Evolutionary conservation across 768 basidiomycete species (phyloP).

Genomic region (Phaeolepiota aurea): DNA sequence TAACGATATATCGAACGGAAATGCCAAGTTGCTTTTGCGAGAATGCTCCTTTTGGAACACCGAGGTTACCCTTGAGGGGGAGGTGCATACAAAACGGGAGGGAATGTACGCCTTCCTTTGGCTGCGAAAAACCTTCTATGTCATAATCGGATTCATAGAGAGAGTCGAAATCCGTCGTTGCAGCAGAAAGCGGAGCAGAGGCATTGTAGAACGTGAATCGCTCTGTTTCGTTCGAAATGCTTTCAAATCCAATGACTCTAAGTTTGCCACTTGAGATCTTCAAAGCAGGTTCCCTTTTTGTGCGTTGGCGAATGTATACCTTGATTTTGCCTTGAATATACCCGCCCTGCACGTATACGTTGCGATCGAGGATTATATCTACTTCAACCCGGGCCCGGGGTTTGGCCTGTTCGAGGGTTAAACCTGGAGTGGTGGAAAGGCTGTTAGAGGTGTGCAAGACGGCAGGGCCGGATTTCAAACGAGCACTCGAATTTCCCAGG

Average conservation of each 20-base stretch:
- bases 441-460: slow-evolving; percentile 24
- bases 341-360: slow-evolving; percentile 75
- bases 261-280: slow-evolving; percentile 70
- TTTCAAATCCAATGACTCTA: slow-evolving; percentile 81
- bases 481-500: slow-evolving; percentile 52
- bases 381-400: slow-evolving; percentile 70
- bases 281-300: slow-evolving; percentile 48
- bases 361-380: slow-evolving; percentile 70
- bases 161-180: slow-evolving; percentile 34
- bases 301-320: slow-evolving; percentile 48
- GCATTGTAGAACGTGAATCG: slow-evolving; percentile 80
- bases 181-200: slow-evolving; percentile 42
- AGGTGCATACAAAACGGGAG: slow-evolving; percentile 71
- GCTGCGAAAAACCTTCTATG: slow-evolving; percentile 53
- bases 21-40: slow-evolving; percentile 55
- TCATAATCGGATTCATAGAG: slow-evolving; percentile 40
- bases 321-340: slow-evolving; percentile 62
- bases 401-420: slow-evolving; percentile 65
- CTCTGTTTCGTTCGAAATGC: slow-evolving; percentile 43
- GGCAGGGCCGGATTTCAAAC: slow-evolving; percentile 45
- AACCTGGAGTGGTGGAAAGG: slow-evolving; percentile 16
- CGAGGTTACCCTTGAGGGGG: slow-evolving; percentile 43
- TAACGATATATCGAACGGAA: slow-evolving; percentile 68
- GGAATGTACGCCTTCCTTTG: slow-evolving; percentile 55
- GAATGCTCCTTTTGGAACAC: slow-evolving; percentile 52